Evolutionary conservation across 352 stramenopile species (phyloP).

Genomic region (Thraustotheca clavata): DNA sequence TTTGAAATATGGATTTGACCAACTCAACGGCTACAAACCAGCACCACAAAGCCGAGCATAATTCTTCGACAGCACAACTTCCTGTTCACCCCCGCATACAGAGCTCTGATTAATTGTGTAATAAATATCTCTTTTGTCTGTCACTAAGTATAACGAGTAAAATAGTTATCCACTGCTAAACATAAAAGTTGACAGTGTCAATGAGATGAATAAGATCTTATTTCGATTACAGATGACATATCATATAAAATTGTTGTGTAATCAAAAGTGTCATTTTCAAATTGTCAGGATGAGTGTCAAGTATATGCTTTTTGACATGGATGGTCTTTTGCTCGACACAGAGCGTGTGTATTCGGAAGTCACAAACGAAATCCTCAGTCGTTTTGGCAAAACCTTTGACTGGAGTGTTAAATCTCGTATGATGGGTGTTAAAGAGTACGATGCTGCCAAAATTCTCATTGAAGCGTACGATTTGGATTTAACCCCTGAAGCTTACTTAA

Average conservation of each 20-base stretch:
- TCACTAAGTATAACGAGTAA: too few relatives aligned
- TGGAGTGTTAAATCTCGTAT: constrained; percentile 6
- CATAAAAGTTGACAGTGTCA: too few relatives aligned
- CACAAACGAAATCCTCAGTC: constrained; percentile 3
- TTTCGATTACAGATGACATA: neutral
- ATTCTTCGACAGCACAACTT: too few relatives aligned
- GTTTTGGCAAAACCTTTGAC: constrained; percentile 7
- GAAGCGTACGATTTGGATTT: neutral
- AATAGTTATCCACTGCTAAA: too few relatives aligned
- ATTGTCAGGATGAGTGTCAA: neutral
- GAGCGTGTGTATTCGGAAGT: constrained; percentile 7
- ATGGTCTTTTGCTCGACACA: constrained; percentile 11
- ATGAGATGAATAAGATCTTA: neutral
- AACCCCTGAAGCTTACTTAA: constrained; percentile 4
- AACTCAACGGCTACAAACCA: too few relatives aligned
- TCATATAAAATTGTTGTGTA: neutral
- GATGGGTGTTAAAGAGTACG: constrained; percentile 6
- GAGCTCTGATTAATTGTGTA: too few relatives aligned
- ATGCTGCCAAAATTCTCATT: constrained; percentile 14
- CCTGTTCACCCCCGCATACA: too few relatives aligned
- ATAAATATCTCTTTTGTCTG: too few relatives aligned
- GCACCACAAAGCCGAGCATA: too few relatives aligned
- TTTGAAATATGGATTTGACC: too few relatives aligned
- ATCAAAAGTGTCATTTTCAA: neutral
- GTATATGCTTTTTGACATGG: constrained; percentile 17